Percentiles rank a stretch among this genome's conserved stretches.
phyloP scores from a whole-genome alignment of 2,329 filamentous ascomycete genomes.

The Ilyonectria mors-panacis region DNA sequence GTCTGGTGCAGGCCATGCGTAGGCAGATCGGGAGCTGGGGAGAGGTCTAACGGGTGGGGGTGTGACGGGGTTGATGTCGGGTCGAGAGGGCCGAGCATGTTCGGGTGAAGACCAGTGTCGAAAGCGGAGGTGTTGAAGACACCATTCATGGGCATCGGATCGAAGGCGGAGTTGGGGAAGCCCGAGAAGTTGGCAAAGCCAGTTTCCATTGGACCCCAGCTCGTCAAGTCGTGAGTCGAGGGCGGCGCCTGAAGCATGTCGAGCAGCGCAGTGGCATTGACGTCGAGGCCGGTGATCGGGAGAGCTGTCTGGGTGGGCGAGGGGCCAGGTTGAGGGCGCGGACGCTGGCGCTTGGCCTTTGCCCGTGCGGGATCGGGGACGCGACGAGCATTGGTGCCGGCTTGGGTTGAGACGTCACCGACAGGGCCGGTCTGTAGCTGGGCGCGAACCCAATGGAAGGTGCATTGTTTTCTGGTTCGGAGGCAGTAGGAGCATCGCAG shows the following conservation, averaged over 20 bases:
- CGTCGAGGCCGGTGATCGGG: slow-evolving; percentile 43
- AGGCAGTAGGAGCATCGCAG: slow-evolving; percentile 49
- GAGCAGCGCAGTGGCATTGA: slow-evolving; percentile 46
- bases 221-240: slow-evolving; percentile 45
- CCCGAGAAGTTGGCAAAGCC: slow-evolving; percentile 43
- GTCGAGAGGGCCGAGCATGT: slow-evolving; percentile 39
- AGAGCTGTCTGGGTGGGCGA: slow-evolving; percentile 43
- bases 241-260: slow-evolving; percentile 49
- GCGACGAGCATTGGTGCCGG: slow-evolving; percentile 39
- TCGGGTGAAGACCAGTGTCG: slow-evolving; percentile 44
- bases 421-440: slow-evolving; percentile 47
- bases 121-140: slow-evolving; percentile 46
- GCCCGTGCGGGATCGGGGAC: slow-evolving; percentile 45
- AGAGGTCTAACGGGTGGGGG: slow-evolving; percentile 40
- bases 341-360: slow-evolving; percentile 48
- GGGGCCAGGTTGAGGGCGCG: slow-evolving; percentile 44
- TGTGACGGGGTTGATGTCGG: slow-evolving; percentile 38
- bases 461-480: slow-evolving; percentile 48
- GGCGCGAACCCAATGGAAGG: slow-evolving; percentile 48
- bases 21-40: slow-evolving; percentile 41
- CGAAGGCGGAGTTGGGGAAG: slow-evolving; percentile 45
- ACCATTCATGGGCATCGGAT: slow-evolving; percentile 43
- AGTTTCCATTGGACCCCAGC: slow-evolving; percentile 48
- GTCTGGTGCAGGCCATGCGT: slow-evolving; percentile 33
- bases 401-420: slow-evolving; percentile 36